A percentile compares a stretch with the other conserved stretches of the same genome.
Evolutionary conservation across 164 flowering plant genomes (phyloP).

Genomic region (Kalanchoe fedtschenkoi): DNA sequence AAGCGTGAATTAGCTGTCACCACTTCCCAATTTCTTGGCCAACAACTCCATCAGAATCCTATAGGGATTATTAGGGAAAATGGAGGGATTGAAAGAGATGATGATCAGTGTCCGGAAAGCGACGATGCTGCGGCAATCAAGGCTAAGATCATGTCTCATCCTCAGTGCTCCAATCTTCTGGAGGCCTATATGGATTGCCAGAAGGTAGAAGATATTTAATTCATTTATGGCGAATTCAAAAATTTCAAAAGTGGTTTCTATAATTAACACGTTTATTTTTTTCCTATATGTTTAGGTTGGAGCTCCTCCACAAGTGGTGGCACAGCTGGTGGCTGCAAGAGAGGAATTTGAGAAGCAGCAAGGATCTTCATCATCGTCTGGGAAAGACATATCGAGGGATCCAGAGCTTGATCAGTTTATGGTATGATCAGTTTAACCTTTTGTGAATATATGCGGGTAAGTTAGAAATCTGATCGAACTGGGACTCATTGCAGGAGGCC

Average conservation of each 20-base stretch:
- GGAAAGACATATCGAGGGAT: conserved; percentile 36
- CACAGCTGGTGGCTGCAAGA: conserved; percentile 44
- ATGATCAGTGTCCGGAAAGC: conserved; percentile 5
- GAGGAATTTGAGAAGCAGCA: conserved; percentile 63
- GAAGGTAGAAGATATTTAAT: too few relatives aligned
- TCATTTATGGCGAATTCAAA: too few relatives aligned
- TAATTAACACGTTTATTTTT: neutral
- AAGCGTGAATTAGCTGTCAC: conserved; percentile 22
- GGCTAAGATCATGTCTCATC: conserved; percentile 81
- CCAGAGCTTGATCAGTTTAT: conserved; percentile 97
- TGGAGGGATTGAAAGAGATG: conserved; percentile 26
- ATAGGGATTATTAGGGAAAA: conserved; percentile 8
- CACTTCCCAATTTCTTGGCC: conserved; percentile 19
- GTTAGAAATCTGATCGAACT: neutral
- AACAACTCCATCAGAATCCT: conserved; percentile 16
- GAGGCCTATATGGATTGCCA: conserved; percentile 94
- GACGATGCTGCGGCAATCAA: conserved; percentile 61
- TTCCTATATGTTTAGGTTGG: conserved; percentile 44
- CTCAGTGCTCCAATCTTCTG: conserved; percentile 73
- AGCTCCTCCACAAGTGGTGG: conserved; percentile 82
- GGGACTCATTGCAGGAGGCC: conserved; percentile 47
- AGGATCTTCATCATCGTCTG: conserved; percentile 28
- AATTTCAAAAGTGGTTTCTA: neutral
- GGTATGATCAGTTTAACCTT: conserved; percentile 26
- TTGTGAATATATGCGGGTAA: neutral